Base-by-base conservation (phyloP, 2,329 filamentous ascomycete species). In the Lachnellula suecica region DNA sequence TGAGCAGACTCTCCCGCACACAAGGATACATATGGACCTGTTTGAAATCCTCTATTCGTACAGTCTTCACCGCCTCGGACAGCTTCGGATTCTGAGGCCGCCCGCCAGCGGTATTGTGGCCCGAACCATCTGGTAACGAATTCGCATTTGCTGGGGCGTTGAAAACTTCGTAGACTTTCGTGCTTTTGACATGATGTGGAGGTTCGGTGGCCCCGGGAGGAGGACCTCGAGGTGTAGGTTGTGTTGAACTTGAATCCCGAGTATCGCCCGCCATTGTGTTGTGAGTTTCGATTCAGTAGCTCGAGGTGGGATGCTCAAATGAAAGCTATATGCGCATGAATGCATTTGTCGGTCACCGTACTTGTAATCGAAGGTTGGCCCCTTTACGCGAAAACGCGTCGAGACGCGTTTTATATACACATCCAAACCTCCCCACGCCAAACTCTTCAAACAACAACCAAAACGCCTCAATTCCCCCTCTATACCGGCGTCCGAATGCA, bases 1-100 rank as follows among this genome's bases (percentile, higher is more conserved):
- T 84, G 61, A 97, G 74, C 48, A 96, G 77, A 2, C 89, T 87
- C 66, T 96, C 87, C 56, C 92, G 79, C 19, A 90, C 88, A 70
- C 94, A 97, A 0, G 93, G 93, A 52, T 84, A 81, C 70, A 88
- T 87, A 69, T 92, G 86, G 48, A 95, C 76, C 41, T 83, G 82
- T 41, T 83, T 70, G 58, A 92, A 88, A 64, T 93, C 89, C 35
- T 85, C 77, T 35, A 78, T 66, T 56, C 84, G 84, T 56, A 93
- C 84, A 44, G 79, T 82, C 56, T 83, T 80, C 45, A 92, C 75
- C 1, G 83, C 88, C 38, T 90, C 84, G 34, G 71, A 69, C n/a
- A 85, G 62, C 44, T 68, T 81, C 50, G 73, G 76, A 5, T 47
- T 48, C 43, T 59, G 42, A 11, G 57, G 44, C 15, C 53, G 52